Percentiles rank a stretch among this genome's conserved stretches.
Conservation (phyloP, 306 rosid species). For the Sicyos baderoa region DNA sequence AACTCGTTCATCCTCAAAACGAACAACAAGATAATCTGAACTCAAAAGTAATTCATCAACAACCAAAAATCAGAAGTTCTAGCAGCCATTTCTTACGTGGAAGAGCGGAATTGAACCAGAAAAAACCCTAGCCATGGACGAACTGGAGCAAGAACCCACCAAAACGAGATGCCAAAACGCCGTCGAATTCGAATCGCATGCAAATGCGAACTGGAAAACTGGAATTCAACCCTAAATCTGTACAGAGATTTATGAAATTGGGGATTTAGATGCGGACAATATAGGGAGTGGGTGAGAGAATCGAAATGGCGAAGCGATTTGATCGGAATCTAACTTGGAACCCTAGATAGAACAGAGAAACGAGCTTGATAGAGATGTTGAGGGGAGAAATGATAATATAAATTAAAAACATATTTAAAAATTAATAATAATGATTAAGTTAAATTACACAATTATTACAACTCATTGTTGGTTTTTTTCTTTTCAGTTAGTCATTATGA, state of each 20-base stretch:
- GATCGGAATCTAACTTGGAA: constrained; percentile 52
- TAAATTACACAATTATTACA: neutral
- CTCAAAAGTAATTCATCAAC: constrained; percentile 14
- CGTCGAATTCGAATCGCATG: constrained; percentile 29
- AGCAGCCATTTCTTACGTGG: neutral
- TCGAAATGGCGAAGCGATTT: constrained; percentile 45
- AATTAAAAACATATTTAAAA: neutral
- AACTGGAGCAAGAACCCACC: constrained; percentile 33
- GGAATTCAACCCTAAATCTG: constrained; percentile 43
- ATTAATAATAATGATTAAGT: neutral
- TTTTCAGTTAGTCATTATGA: neutral
- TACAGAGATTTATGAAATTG: constrained; percentile 5
- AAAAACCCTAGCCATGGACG: constrained; percentile 49
- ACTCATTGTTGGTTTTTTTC: no score
- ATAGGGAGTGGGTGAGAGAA: constrained; percentile 40
- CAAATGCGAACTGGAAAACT: constrained; percentile 10
- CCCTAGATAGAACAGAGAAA: constrained; percentile 33
- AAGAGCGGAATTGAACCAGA: constrained; percentile 14
- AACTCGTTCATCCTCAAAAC: constrained; percentile 2
- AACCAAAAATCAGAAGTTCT: constrained; percentile 14
- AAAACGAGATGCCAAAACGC: constrained; percentile 23
- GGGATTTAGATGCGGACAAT: constrained; percentile 19
- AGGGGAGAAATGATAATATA: constrained; percentile 19
- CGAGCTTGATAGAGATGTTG: constrained; percentile 40
- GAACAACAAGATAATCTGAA: constrained; percentile 10